Conservation (phyloP, 2,329 filamentous ascomycete species). For the Microascus cirrosus region DNA sequence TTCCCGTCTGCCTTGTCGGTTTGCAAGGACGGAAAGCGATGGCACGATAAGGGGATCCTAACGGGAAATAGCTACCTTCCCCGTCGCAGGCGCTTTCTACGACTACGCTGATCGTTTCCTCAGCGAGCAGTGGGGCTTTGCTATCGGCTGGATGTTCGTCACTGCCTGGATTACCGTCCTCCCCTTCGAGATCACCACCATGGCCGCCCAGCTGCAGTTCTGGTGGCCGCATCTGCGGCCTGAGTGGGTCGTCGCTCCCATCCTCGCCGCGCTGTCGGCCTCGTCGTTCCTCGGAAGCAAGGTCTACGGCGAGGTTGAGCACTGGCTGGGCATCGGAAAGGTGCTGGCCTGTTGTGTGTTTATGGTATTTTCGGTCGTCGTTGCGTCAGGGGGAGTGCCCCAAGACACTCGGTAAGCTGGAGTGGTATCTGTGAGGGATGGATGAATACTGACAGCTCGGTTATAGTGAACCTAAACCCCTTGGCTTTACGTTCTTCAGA, state of each 20-base stretch:
- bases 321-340: conserved; percentile 39
- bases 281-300: conserved; percentile 34
- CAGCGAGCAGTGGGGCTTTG: conserved; percentile 23
- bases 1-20: neutral
- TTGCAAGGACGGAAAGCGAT: neutral
- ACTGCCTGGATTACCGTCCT: conserved; percentile 23
- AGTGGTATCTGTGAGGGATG: neutral
- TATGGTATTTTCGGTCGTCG: conserved; percentile 42
- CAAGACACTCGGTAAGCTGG: conserved; percentile 18
- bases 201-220: conserved; percentile 17
- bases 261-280: conserved; percentile 23
- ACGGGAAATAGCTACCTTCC: conserved; percentile 14
- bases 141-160: conserved; percentile 27
- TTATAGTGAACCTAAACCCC: conserved; percentile 3
- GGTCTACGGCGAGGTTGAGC: conserved; percentile 37
- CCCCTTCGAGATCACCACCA: conserved; percentile 24
- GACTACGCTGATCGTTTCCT: conserved; percentile 25
- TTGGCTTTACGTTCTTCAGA: conserved; percentile 34
- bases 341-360: conserved; percentile 41
- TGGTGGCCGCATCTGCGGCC: conserved; percentile 15
- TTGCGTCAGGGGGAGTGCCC: conserved; percentile 36
- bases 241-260: conserved; percentile 22
- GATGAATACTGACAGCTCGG: neutral
- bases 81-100: conserved; percentile 24
- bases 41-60: neutral